A percentile compares a stretch with the other conserved stretches of the same genome.
phyloP scores from a whole-genome alignment of 2,329 filamentous ascomycete genomes.

The Aspergillus pseudonomiae region DNA sequence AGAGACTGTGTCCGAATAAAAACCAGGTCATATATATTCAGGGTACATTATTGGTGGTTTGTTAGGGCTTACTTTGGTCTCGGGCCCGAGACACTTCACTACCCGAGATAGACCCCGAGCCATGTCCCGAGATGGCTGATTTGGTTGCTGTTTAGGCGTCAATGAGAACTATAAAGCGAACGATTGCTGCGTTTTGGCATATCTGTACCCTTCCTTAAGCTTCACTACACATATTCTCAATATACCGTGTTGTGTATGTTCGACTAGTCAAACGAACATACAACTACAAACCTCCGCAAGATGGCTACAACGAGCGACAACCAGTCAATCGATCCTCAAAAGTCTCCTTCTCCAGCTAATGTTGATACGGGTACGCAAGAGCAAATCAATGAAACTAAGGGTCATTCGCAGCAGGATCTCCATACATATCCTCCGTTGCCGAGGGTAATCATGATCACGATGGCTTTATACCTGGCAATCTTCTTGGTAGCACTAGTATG shows the following conservation, averaged over 20 bases:
- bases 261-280: background rate
- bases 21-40: background rate
- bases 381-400: background rate
- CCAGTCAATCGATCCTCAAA: background rate
- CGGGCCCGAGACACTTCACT: background rate
- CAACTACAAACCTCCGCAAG: background rate
- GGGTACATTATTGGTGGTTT: background rate
- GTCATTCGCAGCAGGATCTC: background rate
- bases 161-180: background rate
- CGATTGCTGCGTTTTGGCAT: background rate
- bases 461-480: background rate
- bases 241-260: background rate
- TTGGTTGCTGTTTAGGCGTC: background rate
- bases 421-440: background rate
- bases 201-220: background rate
- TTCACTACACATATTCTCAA: background rate
- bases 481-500: background rate
- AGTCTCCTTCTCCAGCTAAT: background rate
- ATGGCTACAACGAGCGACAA: background rate
- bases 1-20: background rate
- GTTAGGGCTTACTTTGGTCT: background rate
- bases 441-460: background rate
- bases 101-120: background rate
- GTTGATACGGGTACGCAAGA: rapidly evolving
- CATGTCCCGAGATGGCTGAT: background rate